These are phyloP conservation scores for Mrakia gelida DNA, from an alignment of 768 basidiomycete genomes.

Conservation along the genomic window DNA sequence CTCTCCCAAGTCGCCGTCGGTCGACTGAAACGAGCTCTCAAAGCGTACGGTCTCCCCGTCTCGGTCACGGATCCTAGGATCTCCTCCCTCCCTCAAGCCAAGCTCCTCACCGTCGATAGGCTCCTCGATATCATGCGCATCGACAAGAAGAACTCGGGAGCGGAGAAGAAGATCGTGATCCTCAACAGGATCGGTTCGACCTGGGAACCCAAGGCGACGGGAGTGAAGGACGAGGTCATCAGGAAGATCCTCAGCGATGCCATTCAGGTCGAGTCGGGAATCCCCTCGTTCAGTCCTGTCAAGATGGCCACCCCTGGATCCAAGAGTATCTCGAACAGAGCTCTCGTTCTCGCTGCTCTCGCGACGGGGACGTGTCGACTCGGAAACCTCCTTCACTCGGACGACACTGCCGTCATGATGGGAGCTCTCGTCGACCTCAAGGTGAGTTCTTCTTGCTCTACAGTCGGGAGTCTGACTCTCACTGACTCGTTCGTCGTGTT, in stretches of 20 bases:
- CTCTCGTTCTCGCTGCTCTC: constrained; percentile 86
- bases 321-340: constrained; percentile 94
- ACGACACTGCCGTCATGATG: constrained; percentile 99
- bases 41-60: constrained; percentile 85
- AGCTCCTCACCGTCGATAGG: constrained; percentile 68
- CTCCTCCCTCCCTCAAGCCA: constrained; percentile 62
- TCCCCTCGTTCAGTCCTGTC: constrained; percentile 57
- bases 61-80: constrained; percentile 75
- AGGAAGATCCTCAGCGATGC: constrained; percentile 75
- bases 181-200: constrained; percentile 86
- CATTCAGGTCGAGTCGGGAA: constrained; percentile 65
- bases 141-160: constrained; percentile 96
- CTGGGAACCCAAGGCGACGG: constrained; percentile 83
- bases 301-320: constrained; percentile 91
- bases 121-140: constrained; percentile 90
- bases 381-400: constrained; percentile 87
- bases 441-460: constrained; percentile 47
- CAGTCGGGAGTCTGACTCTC: neutral
- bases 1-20: constrained; percentile 90
- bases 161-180: constrained; percentile 89
- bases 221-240: constrained; percentile 75
- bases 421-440: constrained; percentile 80
- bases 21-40: constrained; percentile 76
- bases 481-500: constrained; percentile 27
- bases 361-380: constrained; percentile 81